Percentiles rank a stretch among this genome's conserved stretches.
Conservation (phyloP, 23 red algal genomes). For the Chondrus crispus region DNA sequence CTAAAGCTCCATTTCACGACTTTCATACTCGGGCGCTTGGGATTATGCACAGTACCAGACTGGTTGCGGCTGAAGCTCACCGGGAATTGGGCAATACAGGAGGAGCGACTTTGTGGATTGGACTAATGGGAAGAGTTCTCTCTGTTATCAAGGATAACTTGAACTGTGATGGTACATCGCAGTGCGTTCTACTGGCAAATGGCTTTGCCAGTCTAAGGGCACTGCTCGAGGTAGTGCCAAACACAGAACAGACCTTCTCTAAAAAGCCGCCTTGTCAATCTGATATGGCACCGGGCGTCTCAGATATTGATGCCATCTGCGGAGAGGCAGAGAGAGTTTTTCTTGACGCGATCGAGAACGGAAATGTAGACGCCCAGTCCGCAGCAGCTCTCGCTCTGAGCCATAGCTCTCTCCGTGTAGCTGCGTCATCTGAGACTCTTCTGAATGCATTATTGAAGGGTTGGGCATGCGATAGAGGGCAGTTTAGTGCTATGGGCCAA, state of each 20-base stretch:
- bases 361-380: constrained; percentile 22
- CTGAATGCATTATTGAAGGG: constrained; percentile 29
- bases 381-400: constrained; percentile 42
- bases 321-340: constrained; percentile 33
- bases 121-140: constrained; percentile 48
- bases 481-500: constrained; percentile 24
- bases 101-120: constrained; percentile 45
- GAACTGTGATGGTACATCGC: background rate
- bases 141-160: constrained; percentile 8
- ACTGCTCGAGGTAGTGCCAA: constrained; percentile 52
- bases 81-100: constrained; percentile 53
- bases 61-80: constrained; percentile 57
- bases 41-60: constrained; percentile 40
- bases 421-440: constrained; percentile 38
- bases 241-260: background rate
- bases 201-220: constrained; percentile 30
- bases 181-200: constrained; percentile 42
- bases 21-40: constrained; percentile 53
- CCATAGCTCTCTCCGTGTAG: constrained; percentile 39
- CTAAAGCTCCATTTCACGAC: constrained; percentile 46
- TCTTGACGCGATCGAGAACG: constrained; percentile 22
- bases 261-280: constrained; percentile 7
- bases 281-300: background rate
- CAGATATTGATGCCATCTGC: constrained; percentile 4
- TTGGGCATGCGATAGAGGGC: constrained; percentile 38